Conservation (phyloP, 1,284 basidiomycete genomes). For the Moesziomyces antarcticus region DNA sequence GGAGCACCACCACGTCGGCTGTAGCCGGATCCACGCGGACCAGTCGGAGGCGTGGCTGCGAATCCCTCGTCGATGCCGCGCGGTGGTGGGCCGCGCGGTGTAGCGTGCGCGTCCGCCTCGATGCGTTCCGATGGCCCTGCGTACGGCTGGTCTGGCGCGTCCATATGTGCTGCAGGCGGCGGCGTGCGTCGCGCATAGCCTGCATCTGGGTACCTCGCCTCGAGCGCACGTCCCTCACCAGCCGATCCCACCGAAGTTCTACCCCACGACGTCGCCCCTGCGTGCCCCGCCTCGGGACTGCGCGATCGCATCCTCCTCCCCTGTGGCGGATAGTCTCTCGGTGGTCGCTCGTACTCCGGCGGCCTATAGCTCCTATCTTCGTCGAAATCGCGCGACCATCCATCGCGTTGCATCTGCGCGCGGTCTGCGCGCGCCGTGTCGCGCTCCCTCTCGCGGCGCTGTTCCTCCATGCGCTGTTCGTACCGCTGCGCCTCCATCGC, state of each 20-base stretch:
- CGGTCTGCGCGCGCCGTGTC: constrained; percentile 10
- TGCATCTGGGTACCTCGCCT: neutral
- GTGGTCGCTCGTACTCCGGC: constrained; percentile 9
- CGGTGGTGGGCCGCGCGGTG: constrained; percentile 8
- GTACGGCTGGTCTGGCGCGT: constrained; percentile 4
- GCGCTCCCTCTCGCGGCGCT: constrained; percentile 22
- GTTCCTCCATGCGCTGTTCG: constrained; percentile 33
- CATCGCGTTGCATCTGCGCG: constrained; percentile 1
- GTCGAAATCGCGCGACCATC: constrained; percentile 10
- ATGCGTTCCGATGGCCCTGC: neutral
- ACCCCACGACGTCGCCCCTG: constrained; percentile 11
- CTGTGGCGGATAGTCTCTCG: constrained; percentile 5
- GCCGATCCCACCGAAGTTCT: constrained; percentile 20
- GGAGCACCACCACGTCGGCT: constrained; percentile 16
- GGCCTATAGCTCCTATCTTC: constrained; percentile 10
- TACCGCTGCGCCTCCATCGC: constrained; percentile 35
- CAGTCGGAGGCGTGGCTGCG: constrained; percentile 31
- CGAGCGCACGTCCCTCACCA: constrained; percentile 16
- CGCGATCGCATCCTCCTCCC: constrained; percentile 17
- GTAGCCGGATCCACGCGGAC: constrained; percentile 16
- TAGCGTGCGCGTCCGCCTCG: neutral
- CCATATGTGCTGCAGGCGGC: constrained; percentile 1
- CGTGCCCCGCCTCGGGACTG: constrained; percentile 22
- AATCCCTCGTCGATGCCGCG: constrained; percentile 21
- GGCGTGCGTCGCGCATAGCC: constrained; percentile 3